phyloP scores from a whole-genome alignment of 371 early-diverging fungal species.

The Mucor piriformis region DNA sequence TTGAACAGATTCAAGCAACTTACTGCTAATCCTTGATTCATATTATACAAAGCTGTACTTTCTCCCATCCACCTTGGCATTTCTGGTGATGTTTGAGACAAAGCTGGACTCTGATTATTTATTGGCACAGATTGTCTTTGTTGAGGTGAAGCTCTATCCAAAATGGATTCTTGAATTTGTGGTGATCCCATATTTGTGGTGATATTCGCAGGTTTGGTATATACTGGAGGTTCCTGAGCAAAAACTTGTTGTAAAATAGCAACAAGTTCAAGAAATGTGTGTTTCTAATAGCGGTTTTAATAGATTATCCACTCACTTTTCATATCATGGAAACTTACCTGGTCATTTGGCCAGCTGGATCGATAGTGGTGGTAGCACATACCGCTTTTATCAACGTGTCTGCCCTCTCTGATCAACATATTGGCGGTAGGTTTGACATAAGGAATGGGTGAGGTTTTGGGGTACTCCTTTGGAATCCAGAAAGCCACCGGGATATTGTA shows the following conservation, averaged over 20 bases:
- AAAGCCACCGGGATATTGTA: conserved; percentile 93
- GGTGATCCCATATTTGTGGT: conserved; percentile 25
- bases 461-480: conserved; percentile 88
- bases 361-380: conserved; percentile 85
- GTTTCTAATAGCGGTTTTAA: conserved; percentile 40
- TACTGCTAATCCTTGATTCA: conserved; percentile 45
- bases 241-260: conserved; percentile 74
- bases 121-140: conserved; percentile 27
- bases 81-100: conserved; percentile 22
- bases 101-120: conserved; percentile 30
- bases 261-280: conserved; percentile 66
- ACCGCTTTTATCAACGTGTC: conserved; percentile 85
- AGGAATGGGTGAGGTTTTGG: conserved; percentile 76
- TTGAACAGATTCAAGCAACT: not conserved
- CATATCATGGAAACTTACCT: too few species aligned
- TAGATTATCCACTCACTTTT: not conserved
- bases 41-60: conserved; percentile 47
- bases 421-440: conserved; percentile 87
- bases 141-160: conserved; percentile 26
- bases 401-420: conserved; percentile 83
- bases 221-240: conserved; percentile 80
- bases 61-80: conserved; percentile 37
- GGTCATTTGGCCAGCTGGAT: conserved; percentile 56
- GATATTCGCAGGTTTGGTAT: conserved; percentile 60
- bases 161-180: conserved; percentile 24